Conservation (phyloP, 148 eudicot species). For the Tetragonia tetragonoides region DNA sequence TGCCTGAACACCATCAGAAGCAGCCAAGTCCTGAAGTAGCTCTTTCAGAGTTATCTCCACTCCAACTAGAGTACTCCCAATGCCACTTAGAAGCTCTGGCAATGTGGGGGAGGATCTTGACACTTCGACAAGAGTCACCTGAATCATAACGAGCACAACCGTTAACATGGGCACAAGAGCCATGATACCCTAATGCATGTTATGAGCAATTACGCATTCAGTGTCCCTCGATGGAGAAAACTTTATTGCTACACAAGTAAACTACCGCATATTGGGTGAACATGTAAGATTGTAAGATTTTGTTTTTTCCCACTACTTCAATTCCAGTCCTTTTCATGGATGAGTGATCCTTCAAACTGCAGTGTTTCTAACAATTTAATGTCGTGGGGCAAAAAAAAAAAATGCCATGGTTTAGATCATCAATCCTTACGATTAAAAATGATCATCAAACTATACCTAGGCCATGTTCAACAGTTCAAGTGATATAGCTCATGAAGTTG, state of each 20-base stretch:
- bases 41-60: slow-evolving; percentile 50
- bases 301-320: too few relatives aligned
- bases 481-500: background rate
- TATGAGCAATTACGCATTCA: too few relatives aligned
- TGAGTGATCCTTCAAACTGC: background rate
- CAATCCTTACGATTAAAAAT: background rate
- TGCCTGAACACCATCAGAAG: slow-evolving; percentile 69
- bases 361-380: background rate
- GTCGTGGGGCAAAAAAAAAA: too few relatives aligned
- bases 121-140: slow-evolving; percentile 82
- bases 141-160: slow-evolving; percentile 13
- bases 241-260: too few relatives aligned
- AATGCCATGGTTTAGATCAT: background rate
- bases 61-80: slow-evolving; percentile 56
- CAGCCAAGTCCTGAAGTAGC: slow-evolving; percentile 51
- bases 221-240: too few relatives aligned
- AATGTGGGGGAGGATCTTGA: slow-evolving; percentile 63
- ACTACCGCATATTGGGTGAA: background rate
- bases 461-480: background rate
- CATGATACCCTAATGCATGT: too few relatives aligned
- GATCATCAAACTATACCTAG: background rate
- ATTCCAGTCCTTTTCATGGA: too few relatives aligned
- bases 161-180: background rate
- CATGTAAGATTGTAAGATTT: too few relatives aligned
- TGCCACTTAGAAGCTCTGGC: slow-evolving; percentile 60